Evolutionary conservation across 257 asterid species (phyloP).

Genomic region (Nicotiana paniculata): DNA sequence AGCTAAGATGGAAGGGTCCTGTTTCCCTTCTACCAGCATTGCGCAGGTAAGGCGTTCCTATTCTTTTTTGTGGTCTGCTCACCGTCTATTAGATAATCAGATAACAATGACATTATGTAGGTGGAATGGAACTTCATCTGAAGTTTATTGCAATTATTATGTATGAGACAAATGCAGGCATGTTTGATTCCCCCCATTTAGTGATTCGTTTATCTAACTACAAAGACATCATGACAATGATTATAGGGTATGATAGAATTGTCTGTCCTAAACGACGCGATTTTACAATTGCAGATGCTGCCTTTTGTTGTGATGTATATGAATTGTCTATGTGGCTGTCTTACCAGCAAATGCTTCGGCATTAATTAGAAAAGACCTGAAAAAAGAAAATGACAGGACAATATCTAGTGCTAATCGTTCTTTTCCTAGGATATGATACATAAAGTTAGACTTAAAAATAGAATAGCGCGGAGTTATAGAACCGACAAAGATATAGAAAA

Average conservation of each 20-base stretch:
- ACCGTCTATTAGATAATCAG: not conserved
- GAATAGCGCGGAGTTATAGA: not conserved
- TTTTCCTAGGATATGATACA: not conserved
- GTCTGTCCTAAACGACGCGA: not conserved
- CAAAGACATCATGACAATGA: not conserved
- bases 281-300: not conserved
- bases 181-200: not conserved
- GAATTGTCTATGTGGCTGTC: not conserved
- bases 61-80: not conserved
- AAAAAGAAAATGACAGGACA: not conserved
- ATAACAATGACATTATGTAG: not conserved
- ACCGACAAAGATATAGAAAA: conserved; percentile 3
- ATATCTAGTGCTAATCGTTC: not conserved
- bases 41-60: not conserved
- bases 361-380: not conserved
- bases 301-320: not conserved
- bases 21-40: conserved; percentile 2
- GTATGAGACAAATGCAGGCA: not conserved
- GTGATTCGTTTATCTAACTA: not conserved
- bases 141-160: not conserved
- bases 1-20: conserved; percentile 11
- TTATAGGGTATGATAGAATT: not conserved
- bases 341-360: not conserved
- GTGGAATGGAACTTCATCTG: not conserved
- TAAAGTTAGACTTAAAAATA: not conserved